Conservation (phyloP, 164 flowering plant genomes). For the Sextonia rubra region DNA sequence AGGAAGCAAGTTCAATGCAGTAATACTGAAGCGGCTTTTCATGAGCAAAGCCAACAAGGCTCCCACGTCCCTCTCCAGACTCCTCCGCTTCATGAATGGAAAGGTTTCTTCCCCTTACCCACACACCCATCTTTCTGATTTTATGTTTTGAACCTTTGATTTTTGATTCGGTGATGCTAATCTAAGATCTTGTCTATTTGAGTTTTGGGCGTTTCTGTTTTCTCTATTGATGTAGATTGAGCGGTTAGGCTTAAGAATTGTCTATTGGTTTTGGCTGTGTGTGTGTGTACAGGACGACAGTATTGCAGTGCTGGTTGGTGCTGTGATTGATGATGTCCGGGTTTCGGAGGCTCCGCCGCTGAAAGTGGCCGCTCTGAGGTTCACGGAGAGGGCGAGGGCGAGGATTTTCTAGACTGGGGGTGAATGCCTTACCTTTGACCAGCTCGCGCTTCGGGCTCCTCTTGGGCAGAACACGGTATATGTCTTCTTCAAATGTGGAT, state of each 20-base stretch:
- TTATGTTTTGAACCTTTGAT: neutral
- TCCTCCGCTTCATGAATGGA: slow-evolving; percentile 41
- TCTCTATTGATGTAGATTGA: neutral
- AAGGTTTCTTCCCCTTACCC: slow-evolving; percentile 30
- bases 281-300: slow-evolving; percentile 11
- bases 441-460: slow-evolving; percentile 27
- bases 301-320: slow-evolving; percentile 20
- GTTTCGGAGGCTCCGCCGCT: slow-evolving; percentile 22
- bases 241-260: neutral
- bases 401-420: slow-evolving; percentile 26
- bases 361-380: slow-evolving; percentile 27
- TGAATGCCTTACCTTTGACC: slow-evolving; percentile 25
- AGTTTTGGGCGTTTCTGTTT: neutral
- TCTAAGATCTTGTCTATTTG: neutral
- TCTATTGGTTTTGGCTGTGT: neutral
- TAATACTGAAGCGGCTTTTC: slow-evolving; percentile 54
- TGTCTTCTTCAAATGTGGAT: neutral
- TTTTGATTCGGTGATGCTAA: neutral
- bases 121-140: neutral
- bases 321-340: slow-evolving; percentile 19
- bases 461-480: slow-evolving; percentile 28
- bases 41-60: slow-evolving; percentile 61
- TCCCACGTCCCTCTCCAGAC: slow-evolving; percentile 47
- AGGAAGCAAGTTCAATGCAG: slow-evolving; percentile 58
- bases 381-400: slow-evolving; percentile 26